A percentile compares a stretch with the other conserved stretches of the same genome.
Evolutionary conservation across 2,329 filamentous ascomycete species (phyloP).

Genomic region (Colletotrichum liriopes): DNA sequence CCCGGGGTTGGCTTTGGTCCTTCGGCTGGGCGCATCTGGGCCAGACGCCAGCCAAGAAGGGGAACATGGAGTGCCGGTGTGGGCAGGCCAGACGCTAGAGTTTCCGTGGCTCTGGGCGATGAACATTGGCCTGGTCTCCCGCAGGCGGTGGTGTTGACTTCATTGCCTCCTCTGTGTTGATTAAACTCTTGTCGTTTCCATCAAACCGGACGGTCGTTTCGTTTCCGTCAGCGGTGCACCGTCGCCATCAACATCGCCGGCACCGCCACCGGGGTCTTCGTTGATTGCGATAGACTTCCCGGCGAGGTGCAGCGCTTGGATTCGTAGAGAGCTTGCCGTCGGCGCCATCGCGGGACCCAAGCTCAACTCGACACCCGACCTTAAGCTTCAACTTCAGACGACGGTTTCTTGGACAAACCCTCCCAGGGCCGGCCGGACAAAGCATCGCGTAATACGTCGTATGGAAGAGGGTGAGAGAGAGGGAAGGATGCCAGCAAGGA

Average conservation of each 20-base stretch:
- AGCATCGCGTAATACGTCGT: not conserved
- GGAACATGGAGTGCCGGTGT: not conserved
- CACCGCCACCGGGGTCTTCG: not conserved
- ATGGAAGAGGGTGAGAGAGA: not conserved
- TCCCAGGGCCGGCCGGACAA: not conserved
- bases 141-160: not conserved
- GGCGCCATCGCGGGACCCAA: constrained; percentile 6
- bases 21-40: not conserved
- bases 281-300: not conserved
- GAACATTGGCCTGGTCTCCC: not conserved
- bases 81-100: constrained; percentile 11
- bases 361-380: constrained; percentile 14
- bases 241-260: too few species aligned
- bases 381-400: constrained; percentile 40
- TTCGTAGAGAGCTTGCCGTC: constrained; percentile 10
- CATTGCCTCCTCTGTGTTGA: not conserved
- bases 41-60: constrained; percentile 27
- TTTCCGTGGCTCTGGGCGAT: not conserved
- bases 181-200: constrained; percentile 23
- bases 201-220: constrained; percentile 5
- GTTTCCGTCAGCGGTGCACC: constrained; percentile 8
- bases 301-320: not conserved
- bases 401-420: constrained; percentile 1
- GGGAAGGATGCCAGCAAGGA: not conserved
- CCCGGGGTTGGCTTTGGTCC: constrained; percentile 24